Percentiles rank a stretch among this genome's conserved stretches.
phyloP scores from a whole-genome alignment of 345 rosid genomes.

The Salix dunnii region DNA sequence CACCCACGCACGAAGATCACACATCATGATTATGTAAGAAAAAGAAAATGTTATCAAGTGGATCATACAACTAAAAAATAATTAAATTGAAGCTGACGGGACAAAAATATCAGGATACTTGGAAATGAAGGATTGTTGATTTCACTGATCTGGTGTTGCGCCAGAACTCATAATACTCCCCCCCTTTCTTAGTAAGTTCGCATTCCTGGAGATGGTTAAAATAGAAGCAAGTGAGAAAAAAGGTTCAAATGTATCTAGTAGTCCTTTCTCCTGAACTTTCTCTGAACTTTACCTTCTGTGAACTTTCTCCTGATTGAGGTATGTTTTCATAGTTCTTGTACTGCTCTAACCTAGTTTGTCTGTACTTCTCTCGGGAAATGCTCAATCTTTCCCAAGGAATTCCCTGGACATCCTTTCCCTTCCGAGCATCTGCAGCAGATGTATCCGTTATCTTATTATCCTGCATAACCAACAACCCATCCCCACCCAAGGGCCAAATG shows the following conservation, averaged over 20 bases:
- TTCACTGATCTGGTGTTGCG: conserved; percentile 56
- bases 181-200: conserved; percentile 38
- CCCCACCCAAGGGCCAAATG: not conserved
- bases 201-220: conserved; percentile 35
- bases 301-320: conserved; percentile 48
- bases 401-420: conserved; percentile 55
- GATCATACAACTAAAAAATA: no score
- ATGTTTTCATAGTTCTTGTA: conserved; percentile 58
- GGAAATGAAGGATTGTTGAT: conserved; percentile 64
- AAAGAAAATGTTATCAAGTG: no score
- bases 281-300: conserved; percentile 52
- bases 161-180: conserved; percentile 45
- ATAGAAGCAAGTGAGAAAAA: not conserved
- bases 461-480: conserved; percentile 23
- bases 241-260: not conserved
- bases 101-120: conserved; percentile 25
- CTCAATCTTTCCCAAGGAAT: conserved; percentile 57
- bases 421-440: conserved; percentile 53
- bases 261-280: conserved; percentile 50
- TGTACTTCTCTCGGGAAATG: conserved; percentile 46
- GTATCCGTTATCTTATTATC: conserved; percentile 43
- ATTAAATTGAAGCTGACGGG: conserved; percentile 1
- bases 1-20: not conserved
- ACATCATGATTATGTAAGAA: no score
- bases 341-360: conserved; percentile 56